Conservation (phyloP, 2,329 filamentous ascomycete species). For the Pseudodiploospora longispora region DNA sequence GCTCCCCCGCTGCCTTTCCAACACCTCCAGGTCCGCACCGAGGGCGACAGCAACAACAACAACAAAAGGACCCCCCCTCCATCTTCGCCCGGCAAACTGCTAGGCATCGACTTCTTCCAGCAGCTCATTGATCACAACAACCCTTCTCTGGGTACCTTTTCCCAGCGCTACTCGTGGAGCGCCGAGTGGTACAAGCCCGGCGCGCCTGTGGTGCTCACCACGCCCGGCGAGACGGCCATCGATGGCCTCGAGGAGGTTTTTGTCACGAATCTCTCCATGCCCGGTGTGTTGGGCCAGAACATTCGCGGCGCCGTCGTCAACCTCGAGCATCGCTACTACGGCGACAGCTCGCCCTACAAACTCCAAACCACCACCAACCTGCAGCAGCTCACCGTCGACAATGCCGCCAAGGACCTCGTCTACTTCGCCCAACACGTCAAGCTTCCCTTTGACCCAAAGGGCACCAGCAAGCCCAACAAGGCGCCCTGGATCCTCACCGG, state of each 20-base stretch:
- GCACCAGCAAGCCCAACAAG: conserved; percentile 53
- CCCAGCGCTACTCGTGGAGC: conserved; percentile 74
- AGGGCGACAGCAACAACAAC: no score
- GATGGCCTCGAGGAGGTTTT: conserved; percentile 47
- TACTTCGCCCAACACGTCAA: conserved; percentile 67
- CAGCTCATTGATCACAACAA: conserved; percentile 53
- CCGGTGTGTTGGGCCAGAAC: conserved; percentile 55
- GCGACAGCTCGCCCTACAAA: conserved; percentile 57
- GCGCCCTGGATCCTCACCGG: conserved; percentile 70
- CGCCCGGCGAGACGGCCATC: conserved; percentile 56
- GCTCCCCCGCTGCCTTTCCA: not conserved
- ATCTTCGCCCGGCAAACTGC: not conserved
- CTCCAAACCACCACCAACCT: conserved; percentile 59
- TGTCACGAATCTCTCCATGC: conserved; percentile 63
- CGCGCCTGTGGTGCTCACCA: conserved; percentile 65
- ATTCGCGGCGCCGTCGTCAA: conserved; percentile 66
- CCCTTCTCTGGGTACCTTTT: conserved; percentile 51
- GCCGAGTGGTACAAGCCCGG: conserved; percentile 67
- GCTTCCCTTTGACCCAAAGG: conserved; percentile 57
- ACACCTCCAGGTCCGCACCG: no score
- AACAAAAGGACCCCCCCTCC: not conserved
- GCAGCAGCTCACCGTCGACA: conserved; percentile 70
- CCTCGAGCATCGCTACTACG: conserved; percentile 79
- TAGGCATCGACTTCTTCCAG: conserved; percentile 28
- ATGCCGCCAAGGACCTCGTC: conserved; percentile 65